phyloP scores from a whole-genome alignment of 176 grass and related monocot genomes.

The Rhynchospora pubera region DNA sequence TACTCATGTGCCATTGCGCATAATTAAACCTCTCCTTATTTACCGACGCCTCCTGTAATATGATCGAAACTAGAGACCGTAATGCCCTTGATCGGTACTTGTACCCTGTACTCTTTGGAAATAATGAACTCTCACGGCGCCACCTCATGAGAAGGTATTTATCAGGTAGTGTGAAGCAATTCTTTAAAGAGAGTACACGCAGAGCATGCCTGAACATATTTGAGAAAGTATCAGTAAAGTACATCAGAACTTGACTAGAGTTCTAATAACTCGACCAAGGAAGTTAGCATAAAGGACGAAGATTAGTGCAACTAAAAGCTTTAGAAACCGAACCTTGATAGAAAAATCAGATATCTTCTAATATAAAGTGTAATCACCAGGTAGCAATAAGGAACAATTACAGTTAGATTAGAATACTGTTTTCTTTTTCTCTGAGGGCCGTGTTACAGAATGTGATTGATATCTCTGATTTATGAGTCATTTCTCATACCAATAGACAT shows the following conservation, averaged over 20 bases:
- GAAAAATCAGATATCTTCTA: not conserved
- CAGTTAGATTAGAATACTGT: not conserved
- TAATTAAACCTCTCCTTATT: conserved; percentile 44
- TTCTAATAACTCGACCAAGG: not conserved
- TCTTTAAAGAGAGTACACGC: conserved; percentile 40
- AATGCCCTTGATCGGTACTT: conserved; percentile 38
- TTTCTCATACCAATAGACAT: not conserved
- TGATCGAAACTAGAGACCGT: conserved; percentile 44
- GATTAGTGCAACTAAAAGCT: not conserved
- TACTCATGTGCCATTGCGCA: conserved; percentile 34
- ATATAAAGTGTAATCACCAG: not conserved
- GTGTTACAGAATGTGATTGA: not conserved
- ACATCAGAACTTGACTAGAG: not conserved
- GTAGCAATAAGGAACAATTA: not conserved
- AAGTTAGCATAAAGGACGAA: not conserved
- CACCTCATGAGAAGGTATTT: conserved; percentile 37
- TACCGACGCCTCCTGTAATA: conserved; percentile 46
- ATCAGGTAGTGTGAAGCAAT: conserved; percentile 42
- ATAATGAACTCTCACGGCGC: conserved; percentile 37
- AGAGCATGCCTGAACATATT: conserved; percentile 26
- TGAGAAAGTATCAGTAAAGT: not conserved
- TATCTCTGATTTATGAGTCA: not conserved
- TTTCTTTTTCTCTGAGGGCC: not conserved
- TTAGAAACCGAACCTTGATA: not conserved
- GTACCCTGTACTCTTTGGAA: conserved; percentile 38